A percentile compares a stretch with the other conserved stretches of the same genome.
phyloP scores from a whole-genome alignment of 116 monocot species.

The Zostera marina region DNA sequence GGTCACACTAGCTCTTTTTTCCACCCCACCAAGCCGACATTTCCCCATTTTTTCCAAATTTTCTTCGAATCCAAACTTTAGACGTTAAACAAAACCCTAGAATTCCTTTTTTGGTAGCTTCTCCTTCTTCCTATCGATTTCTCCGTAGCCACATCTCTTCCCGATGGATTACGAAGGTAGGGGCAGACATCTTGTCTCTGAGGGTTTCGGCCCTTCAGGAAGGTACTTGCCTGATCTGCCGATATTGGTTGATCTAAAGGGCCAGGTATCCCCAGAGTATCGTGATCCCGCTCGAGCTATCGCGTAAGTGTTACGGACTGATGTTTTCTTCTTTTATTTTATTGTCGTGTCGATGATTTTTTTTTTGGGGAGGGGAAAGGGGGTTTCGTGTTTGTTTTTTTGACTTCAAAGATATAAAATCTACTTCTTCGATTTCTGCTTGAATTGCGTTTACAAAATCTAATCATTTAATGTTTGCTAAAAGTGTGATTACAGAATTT shows the following conservation, averaged over 20 bases:
- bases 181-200: neutral
- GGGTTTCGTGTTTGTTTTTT: no score
- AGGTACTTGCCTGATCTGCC: constrained; percentile 3
- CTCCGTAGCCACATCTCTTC: neutral
- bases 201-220: neutral
- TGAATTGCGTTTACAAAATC: no score
- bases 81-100: neutral
- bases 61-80: neutral
- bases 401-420: no score
- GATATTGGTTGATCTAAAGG: constrained; percentile 1
- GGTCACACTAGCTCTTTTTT: no score
- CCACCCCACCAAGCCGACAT: no score
- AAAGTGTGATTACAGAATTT: no score
- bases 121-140: no score
- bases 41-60: neutral
- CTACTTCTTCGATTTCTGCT: no score
- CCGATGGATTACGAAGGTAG: constrained; percentile 1
- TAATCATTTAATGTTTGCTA: no score
- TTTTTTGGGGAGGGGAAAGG: neutral
- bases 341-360: neutral
- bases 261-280: neutral
- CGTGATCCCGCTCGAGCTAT: constrained; percentile 6
- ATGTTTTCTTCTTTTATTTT: neutral
- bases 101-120: neutral
- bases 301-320: neutral